A percentile compares a stretch with the other conserved stretches of the same genome.
Evolutionary conservation across 495 filamentous ascomycete genomes (phyloP).

Genomic region (Penicillium lividum): DNA sequence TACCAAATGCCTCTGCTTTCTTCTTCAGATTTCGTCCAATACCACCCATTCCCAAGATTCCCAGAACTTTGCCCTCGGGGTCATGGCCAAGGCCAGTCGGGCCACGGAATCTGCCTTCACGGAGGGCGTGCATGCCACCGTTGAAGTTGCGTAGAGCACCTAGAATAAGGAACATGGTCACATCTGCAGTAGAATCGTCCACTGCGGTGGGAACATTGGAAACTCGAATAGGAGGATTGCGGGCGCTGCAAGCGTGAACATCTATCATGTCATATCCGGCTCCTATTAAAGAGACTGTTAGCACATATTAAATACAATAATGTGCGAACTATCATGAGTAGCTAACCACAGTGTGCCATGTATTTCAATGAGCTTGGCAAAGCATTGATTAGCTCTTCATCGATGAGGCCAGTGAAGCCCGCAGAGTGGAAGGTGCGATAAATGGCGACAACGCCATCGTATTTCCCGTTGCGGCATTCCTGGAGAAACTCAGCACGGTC

Average conservation of each 20-base stretch:
- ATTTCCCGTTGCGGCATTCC: slow-evolving; percentile 67
- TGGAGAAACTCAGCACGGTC: slow-evolving; percentile 69
- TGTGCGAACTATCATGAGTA: background rate
- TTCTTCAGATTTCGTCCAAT: slow-evolving; percentile 67
- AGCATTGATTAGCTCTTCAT: slow-evolving; percentile 63
- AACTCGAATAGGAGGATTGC: slow-evolving; percentile 59
- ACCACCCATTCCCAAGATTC: slow-evolving; percentile 85
- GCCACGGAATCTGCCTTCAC: slow-evolving; percentile 59
- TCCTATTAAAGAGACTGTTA: slow-evolving; percentile 34
- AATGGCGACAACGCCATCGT: slow-evolving; percentile 65
- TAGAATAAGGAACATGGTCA: slow-evolving; percentile 74
- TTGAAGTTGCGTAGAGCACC: slow-evolving; percentile 75
- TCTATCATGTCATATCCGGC: slow-evolving; percentile 84
- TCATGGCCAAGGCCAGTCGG: slow-evolving; percentile 56
- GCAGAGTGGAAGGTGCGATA: slow-evolving; percentile 79
- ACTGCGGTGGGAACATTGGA: slow-evolving; percentile 81
- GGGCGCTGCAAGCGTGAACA: slow-evolving; percentile 66
- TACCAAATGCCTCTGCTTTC: slow-evolving; percentile 61
- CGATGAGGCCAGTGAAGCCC: slow-evolving; percentile 65
- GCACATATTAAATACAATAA: background rate
- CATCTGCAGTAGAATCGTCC: slow-evolving; percentile 79
- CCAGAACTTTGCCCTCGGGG: slow-evolving; percentile 65
- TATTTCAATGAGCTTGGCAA: slow-evolving; percentile 57
- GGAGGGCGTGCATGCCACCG: slow-evolving; percentile 59
- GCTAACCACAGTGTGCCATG: slow-evolving; percentile 56